Evolutionary conservation across 202 grass and related monocot genomes (phyloP), one percentile per base, ranked within the genome.

Genomic region (Cymbopogon flexuosus): DNA sequence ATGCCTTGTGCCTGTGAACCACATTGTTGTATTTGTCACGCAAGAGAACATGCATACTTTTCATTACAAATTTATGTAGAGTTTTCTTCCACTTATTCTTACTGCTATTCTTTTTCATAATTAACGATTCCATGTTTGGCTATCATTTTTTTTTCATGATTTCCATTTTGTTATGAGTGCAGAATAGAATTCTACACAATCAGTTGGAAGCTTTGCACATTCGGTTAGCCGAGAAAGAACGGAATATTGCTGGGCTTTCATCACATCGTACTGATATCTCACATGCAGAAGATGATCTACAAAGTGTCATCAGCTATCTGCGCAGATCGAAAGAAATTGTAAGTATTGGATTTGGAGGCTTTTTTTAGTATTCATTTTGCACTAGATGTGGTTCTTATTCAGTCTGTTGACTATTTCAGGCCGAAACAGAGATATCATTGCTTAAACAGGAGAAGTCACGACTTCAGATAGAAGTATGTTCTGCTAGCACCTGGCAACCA

Each of bases 241-340:
- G 81, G 5, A 84, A 47, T 72, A 83, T 87, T 84, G 79, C 90
- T 77, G 92, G 96, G 30, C 41, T 89, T 83, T 84, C 90, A 68
- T 83, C 79, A 3, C 84, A 91, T 75, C 75, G 14, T 35, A 79
- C 77, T 8, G 88, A 59, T 59, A 59, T 90, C 68, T 95, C 88
- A 21, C 78, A 88, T 87, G 45, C 68, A 43, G 96, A 93, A 82
- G 87, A 84, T 78, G 96, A 93, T 82, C 81, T 99, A 42, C 92
- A 87, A 64, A 88, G 86, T 76, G 96, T 99, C 57, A 84, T 99
- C 58, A 87, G 88, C 71, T 90, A 96, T 87, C 73, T 93, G 78
- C 90, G 92, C 56, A 93, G 88, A 80, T 96, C 96, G 21, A 95
- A 99, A 85, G 92, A 99, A 88, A 99, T 99, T 78, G 96, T 99